These are phyloP conservation scores for Gelatoporia subvermispora DNA, from an alignment of 768 basidiomycete genomes.

Conservation along the genomic window DNA sequence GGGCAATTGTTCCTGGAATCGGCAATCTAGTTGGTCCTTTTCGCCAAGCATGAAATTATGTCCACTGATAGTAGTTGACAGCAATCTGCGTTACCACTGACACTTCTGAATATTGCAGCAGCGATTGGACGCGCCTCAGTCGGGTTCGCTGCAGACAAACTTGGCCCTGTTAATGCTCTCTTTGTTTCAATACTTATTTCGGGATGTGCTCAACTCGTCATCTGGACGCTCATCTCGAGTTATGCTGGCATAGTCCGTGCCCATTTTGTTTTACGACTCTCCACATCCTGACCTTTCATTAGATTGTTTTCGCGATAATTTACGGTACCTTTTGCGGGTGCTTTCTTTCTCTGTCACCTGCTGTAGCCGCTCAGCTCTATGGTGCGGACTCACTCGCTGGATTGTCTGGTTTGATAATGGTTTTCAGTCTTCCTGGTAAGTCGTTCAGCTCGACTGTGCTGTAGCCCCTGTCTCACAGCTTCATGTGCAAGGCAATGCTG, in stretches of 20 bases:
- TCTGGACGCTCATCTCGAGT: conserved; percentile 33
- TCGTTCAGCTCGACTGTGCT: not conserved
- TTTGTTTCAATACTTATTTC: conserved; percentile 30
- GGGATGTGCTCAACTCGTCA: conserved; percentile 30
- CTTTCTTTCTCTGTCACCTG: conserved; percentile 29
- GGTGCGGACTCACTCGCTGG: conserved; percentile 13
- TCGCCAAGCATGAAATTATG: not conserved
- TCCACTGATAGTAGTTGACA: not conserved
- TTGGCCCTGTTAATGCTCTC: conserved; percentile 37
- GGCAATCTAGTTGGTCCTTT: conserved; percentile 7
- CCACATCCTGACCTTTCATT: not conserved
- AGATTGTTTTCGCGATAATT: conserved; percentile 27
- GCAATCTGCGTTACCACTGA: conserved; percentile 13
- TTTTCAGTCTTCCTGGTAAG: conserved; percentile 13
- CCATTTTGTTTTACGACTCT: not conserved
- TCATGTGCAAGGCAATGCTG: conserved; percentile 21
- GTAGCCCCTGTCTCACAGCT: not conserved
- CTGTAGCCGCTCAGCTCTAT: conserved; percentile 20
- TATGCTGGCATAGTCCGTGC: conserved; percentile 24
- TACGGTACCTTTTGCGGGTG: conserved; percentile 32
- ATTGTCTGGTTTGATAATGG: conserved; percentile 13
- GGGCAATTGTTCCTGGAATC: conserved; percentile 11
- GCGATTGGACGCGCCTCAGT: conserved; percentile 25
- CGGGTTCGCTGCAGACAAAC: conserved; percentile 32
- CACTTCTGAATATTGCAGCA: conserved; percentile 17